Percentiles rank a stretch among this genome's conserved stretches.
phyloP scores from a whole-genome alignment of 2,329 filamentous ascomycete genomes.

The Penicillium italicum region DNA sequence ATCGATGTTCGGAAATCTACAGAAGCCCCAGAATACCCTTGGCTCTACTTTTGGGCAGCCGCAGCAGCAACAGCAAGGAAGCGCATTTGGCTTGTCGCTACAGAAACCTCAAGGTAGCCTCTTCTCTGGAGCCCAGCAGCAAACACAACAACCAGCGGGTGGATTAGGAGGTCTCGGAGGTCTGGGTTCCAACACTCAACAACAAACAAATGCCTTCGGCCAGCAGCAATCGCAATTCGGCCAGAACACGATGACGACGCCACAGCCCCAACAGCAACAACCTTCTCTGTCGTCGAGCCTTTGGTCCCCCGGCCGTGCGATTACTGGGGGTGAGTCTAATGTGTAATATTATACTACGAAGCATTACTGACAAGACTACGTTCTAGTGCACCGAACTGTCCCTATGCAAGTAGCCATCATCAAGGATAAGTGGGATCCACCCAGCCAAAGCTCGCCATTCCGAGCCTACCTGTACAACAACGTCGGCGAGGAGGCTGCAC shows the following conservation, averaged over 20 bases:
- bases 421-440: slow-evolving; percentile 59
- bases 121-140: slow-evolving; percentile 27
- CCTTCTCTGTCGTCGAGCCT: slow-evolving; percentile 36
- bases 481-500: slow-evolving; percentile 56
- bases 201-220: slow-evolving; percentile 27
- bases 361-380: slow-evolving; percentile 9
- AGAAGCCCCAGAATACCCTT: slow-evolving; percentile 14
- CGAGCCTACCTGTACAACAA: slow-evolving; percentile 63
- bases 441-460: slow-evolving; percentile 51
- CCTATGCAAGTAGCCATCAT: slow-evolving; percentile 59
- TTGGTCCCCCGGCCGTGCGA: slow-evolving; percentile 44
- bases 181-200: slow-evolving; percentile 27
- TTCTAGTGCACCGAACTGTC: slow-evolving; percentile 56
- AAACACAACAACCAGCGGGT: slow-evolving; percentile 18
- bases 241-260: slow-evolving; percentile 38
- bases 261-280: slow-evolving; percentile 23
- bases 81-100: slow-evolving; percentile 26
- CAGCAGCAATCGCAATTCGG: slow-evolving; percentile 42
- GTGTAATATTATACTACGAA: slow-evolving; percentile 10
- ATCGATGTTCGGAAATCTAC: slow-evolving; percentile 28
- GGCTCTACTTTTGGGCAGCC: slow-evolving; percentile 18
- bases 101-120: slow-evolving; percentile 27
- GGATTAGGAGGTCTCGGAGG: slow-evolving; percentile 41
- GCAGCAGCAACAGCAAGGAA: slow-evolving; percentile 21
- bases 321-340: slow-evolving; percentile 38